phyloP scores from a whole-genome alignment of 352 stramenopile genomes.

The Elongisporangium prolatum region DNA sequence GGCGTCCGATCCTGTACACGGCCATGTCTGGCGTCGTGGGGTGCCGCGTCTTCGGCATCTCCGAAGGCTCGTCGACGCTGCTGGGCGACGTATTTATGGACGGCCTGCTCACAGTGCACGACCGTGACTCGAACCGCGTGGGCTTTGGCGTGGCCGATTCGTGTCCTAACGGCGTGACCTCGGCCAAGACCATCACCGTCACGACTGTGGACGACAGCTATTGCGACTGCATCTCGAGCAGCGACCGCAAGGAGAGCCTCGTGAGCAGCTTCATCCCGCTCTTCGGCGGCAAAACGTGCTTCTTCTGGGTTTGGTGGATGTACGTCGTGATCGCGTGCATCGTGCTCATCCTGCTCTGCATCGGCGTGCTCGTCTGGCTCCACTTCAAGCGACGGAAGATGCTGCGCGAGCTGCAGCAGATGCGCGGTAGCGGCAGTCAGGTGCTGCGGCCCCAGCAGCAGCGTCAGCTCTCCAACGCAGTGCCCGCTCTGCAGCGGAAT shows the following conservation, averaged over 20 bases:
- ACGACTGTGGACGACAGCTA: slow-evolving; percentile 24
- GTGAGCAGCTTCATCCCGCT: slow-evolving; percentile 49
- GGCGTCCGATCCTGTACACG: slow-evolving; percentile 64
- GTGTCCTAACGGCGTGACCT: slow-evolving; percentile 68
- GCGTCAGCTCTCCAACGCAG: slow-evolving; percentile 36
- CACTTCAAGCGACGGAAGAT: slow-evolving; percentile 48
- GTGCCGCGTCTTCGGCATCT: slow-evolving; percentile 81
- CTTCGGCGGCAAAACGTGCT: slow-evolving; percentile 66
- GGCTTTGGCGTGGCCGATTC: slow-evolving; percentile 62
- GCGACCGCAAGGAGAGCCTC: slow-evolving; percentile 54
- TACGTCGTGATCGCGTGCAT: slow-evolving; percentile 67
- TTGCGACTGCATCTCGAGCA: slow-evolving; percentile 61
- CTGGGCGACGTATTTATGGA: slow-evolving; percentile 86
- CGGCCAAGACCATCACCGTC: slow-evolving; percentile 60
- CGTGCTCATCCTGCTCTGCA: slow-evolving; percentile 50
- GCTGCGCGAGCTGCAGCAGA: slow-evolving; percentile 28
- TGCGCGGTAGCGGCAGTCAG: slow-evolving; percentile 8
- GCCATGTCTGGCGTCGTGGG: slow-evolving; percentile 26
- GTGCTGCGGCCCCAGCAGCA: slow-evolving; percentile 24
- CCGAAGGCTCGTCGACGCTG: slow-evolving; percentile 66
- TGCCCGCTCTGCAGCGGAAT: slow-evolving; percentile 24
- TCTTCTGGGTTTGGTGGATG: slow-evolving; percentile 89
- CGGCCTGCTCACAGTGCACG: slow-evolving; percentile 76
- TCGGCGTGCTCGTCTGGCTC: slow-evolving; percentile 42
- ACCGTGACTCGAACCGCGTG: slow-evolving; percentile 48